phyloP scores from a whole-genome alignment of 352 stramenopile genomes.

The Pythium insidiosum region DNA sequence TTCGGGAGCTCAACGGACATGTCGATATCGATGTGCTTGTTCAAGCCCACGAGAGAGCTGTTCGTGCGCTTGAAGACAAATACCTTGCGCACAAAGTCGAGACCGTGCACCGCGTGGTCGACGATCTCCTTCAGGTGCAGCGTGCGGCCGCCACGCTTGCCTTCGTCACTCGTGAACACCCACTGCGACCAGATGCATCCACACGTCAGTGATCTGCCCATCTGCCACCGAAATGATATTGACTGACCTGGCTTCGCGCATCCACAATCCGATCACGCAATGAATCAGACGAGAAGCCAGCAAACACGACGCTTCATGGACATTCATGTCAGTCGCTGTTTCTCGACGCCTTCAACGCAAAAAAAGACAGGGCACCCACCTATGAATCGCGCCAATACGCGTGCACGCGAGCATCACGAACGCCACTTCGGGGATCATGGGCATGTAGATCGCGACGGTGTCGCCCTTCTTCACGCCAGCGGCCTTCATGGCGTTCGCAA shows the following conservation, averaged over 20 bases:
- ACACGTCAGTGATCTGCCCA: too few species aligned
- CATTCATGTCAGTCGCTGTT: not conserved
- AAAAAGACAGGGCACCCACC: not conserved
- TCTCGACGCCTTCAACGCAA: not conserved
- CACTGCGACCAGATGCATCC: too few species aligned
- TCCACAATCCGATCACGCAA: constrained; percentile 94
- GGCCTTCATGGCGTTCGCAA: constrained; percentile 95
- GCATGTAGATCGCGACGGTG: constrained; percentile 98
- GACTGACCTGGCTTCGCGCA: constrained; percentile 34
- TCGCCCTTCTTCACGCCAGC: constrained; percentile 89
- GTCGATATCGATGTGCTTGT: constrained; percentile 85
- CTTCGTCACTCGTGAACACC: constrained; percentile 93
- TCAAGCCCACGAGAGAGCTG: constrained; percentile 63
- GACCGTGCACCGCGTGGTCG: constrained; percentile 86
- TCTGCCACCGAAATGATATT: too few species aligned
- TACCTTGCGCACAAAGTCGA: constrained; percentile 90
- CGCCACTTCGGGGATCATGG: constrained; percentile 97
- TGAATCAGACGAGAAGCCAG: constrained; percentile 91
- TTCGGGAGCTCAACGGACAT: constrained; percentile 89
- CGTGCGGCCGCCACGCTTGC: constrained; percentile 88
- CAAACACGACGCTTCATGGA: constrained; percentile 94
- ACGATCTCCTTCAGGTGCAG: constrained; percentile 95
- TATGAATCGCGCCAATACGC: constrained; percentile 95
- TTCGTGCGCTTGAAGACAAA: constrained; percentile 93
- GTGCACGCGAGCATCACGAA: constrained; percentile 98